phyloP scores from a whole-genome alignment of 2,329 filamentous ascomycete genomes.

The Colletotrichum sp. region DNA sequence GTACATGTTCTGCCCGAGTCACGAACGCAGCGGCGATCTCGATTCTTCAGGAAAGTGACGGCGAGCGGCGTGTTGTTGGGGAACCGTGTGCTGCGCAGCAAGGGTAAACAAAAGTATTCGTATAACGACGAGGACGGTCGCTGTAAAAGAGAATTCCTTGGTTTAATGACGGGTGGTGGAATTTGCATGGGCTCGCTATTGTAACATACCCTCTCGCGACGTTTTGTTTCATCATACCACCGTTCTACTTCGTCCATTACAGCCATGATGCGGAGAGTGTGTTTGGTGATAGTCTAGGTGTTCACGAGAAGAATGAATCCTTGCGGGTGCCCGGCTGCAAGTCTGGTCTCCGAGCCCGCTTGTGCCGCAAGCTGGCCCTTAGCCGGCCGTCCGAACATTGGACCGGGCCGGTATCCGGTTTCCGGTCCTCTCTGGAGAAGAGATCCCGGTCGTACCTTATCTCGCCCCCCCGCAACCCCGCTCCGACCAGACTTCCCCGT shows the following conservation, averaged over 20 bases:
- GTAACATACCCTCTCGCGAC: conserved; percentile 22
- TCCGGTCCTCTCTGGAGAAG: conserved; percentile 3
- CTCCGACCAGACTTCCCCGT: neutral
- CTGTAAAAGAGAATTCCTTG: conserved; percentile 12
- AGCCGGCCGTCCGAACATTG: neutral
- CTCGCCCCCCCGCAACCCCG: conserved; percentile 12
- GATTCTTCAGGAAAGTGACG: neutral
- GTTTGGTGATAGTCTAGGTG: neutral
- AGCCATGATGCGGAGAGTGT: neutral
- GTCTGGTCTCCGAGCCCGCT: neutral
- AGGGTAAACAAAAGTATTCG: conserved; percentile 19
- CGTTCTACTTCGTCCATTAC: neutral
- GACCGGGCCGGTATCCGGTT: conserved; percentile 20
- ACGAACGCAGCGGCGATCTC: neutral
- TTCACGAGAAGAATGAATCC: neutral
- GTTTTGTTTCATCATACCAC: conserved; percentile 15
- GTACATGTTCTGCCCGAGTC: conserved; percentile 1
- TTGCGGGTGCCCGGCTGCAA: neutral
- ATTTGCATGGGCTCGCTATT: conserved; percentile 12
- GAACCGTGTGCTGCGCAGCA: neutral
- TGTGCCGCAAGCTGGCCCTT: neutral
- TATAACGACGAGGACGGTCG: conserved; percentile 2
- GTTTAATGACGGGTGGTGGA: conserved; percentile 15
- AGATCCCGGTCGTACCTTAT: conserved; percentile 17
- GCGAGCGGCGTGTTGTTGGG: neutral